phyloP scores from a whole-genome alignment of 805 yeast genomes.

The Sugiyamaella qingdaonensis region DNA sequence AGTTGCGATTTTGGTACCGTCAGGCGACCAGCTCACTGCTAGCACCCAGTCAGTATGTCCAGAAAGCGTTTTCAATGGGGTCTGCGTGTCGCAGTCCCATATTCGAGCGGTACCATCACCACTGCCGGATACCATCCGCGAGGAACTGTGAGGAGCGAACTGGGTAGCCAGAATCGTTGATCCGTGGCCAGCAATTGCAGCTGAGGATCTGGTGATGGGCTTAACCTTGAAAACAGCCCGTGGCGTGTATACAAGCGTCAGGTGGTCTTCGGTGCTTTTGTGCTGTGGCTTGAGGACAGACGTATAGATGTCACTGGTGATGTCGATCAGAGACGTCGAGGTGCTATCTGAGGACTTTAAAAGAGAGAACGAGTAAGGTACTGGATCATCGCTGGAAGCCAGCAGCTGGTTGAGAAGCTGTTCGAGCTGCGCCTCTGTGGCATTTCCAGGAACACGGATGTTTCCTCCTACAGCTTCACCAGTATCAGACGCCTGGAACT shows the following conservation, averaged over 20 bases:
- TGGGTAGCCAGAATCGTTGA: slow-evolving; percentile 87
- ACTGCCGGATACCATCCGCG: slow-evolving; percentile 88
- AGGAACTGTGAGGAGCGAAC: slow-evolving; percentile 85
- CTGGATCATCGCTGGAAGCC: slow-evolving; percentile 65
- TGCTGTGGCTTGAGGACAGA: slow-evolving; percentile 83
- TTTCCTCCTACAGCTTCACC: slow-evolving; percentile 84
- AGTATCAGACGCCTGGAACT: slow-evolving; percentile 89
- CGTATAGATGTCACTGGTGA: slow-evolving; percentile 68
- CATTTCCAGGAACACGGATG: slow-evolving; percentile 85
- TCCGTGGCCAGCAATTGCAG: slow-evolving; percentile 94
- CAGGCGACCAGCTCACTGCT: slow-evolving; percentile 88
- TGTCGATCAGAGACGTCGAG: slow-evolving; percentile 53
- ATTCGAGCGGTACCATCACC: slow-evolving; percentile 94
- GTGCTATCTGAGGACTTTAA: slow-evolving; percentile 37
- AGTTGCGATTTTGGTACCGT: slow-evolving; percentile 86
- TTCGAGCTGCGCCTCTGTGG: slow-evolving; percentile 81
- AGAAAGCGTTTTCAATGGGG: slow-evolving; percentile 71
- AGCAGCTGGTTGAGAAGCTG: slow-evolving; percentile 77
- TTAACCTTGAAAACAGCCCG: slow-evolving; percentile 90
- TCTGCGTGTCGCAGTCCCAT: slow-evolving; percentile 96
- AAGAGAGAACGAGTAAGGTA: slow-evolving; percentile 83
- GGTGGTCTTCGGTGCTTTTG: slow-evolving; percentile 86
- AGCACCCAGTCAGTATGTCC: slow-evolving; percentile 95
- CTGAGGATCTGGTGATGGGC: slow-evolving; percentile 84
- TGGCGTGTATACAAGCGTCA: slow-evolving; percentile 89